These are phyloP conservation scores for Trichaptum fuscoviolaceum DNA, from an alignment of 768 basidiomycete genomes.

Conservation along the genomic window DNA sequence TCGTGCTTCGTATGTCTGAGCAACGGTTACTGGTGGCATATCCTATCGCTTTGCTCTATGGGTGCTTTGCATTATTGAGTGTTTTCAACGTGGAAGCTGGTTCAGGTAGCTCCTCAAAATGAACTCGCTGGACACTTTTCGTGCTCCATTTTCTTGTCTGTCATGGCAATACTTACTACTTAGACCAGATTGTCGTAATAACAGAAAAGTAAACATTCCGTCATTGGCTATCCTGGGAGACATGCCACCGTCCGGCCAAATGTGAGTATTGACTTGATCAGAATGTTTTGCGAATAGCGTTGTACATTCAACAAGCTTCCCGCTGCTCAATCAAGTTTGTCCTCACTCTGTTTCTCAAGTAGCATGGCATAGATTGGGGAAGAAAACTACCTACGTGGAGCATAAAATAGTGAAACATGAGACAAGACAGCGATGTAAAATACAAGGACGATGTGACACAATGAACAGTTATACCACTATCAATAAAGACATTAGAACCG, in stretches of 20 bases:
- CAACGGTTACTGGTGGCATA: constrained; percentile 95
- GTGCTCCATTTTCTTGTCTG: neutral
- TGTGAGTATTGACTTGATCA: no score
- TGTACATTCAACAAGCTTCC: no score
- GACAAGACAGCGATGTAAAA: neutral
- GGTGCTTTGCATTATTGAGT: constrained; percentile 89
- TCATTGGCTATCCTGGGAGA: no score
- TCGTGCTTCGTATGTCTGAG: constrained; percentile 91
- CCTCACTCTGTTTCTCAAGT: neutral
- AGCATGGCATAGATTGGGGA: neutral
- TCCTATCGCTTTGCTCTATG: constrained; percentile 90
- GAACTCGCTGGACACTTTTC: neutral
- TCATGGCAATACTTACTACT: neutral
- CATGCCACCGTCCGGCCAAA: no score
- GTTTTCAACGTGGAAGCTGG: constrained; percentile 66
- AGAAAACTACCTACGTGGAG: neutral
- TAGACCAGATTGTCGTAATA: neutral
- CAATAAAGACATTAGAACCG: neutral
- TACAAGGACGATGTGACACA: neutral
- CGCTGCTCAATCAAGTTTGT: no score
- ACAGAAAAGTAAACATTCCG: neutral
- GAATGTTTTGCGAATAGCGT: no score
- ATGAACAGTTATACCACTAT: neutral
- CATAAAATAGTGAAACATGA: constrained; percentile 1
- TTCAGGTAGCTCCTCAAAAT: constrained; percentile 8